A percentile compares a stretch with the other conserved stretches of the same genome.
Conservation (phyloP, 306 rosid genomes). For the Elaeagnus macrophylla region DNA sequence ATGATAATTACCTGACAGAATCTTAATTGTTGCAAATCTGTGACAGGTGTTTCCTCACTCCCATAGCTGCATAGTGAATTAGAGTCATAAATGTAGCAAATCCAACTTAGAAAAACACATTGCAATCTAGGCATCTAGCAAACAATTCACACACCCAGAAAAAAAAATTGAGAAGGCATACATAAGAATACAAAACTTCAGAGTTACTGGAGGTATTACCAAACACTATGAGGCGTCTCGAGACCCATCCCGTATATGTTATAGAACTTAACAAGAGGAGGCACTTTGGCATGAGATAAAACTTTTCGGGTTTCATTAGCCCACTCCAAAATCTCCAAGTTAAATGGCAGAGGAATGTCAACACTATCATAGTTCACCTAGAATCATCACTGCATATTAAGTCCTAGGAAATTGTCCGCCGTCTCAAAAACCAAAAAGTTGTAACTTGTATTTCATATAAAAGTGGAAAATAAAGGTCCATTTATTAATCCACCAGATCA, state of each 20-base stretch:
- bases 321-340: constrained; percentile 72
- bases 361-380: constrained; percentile 62
- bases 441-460: too few species aligned
- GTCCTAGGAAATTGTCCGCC: background rate
- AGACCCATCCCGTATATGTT: constrained; percentile 71
- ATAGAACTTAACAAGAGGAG: constrained; percentile 75
- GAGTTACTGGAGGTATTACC: constrained; percentile 43
- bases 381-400: constrained; percentile 10
- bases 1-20: constrained; percentile 43
- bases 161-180: background rate
- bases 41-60: constrained; percentile 51
- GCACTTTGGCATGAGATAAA: constrained; percentile 74
- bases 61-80: constrained; percentile 68
- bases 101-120: background rate
- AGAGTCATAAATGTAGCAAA: constrained; percentile 7
- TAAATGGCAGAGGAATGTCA: constrained; percentile 62
- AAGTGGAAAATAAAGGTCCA: too few species aligned
- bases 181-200: background rate
- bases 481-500: too few species aligned
- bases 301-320: constrained; percentile 65
- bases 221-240: constrained; percentile 70
- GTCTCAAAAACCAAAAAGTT: too few species aligned
- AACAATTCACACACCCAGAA: background rate
- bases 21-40: constrained; percentile 55
- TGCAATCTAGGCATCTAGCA: background rate